Percentiles rank a stretch among this genome's conserved stretches.
These are phyloP conservation scores for Coemansia sp. DNA, from an alignment of 192 early-diverging fungal species.

Conservation along the genomic window DNA sequence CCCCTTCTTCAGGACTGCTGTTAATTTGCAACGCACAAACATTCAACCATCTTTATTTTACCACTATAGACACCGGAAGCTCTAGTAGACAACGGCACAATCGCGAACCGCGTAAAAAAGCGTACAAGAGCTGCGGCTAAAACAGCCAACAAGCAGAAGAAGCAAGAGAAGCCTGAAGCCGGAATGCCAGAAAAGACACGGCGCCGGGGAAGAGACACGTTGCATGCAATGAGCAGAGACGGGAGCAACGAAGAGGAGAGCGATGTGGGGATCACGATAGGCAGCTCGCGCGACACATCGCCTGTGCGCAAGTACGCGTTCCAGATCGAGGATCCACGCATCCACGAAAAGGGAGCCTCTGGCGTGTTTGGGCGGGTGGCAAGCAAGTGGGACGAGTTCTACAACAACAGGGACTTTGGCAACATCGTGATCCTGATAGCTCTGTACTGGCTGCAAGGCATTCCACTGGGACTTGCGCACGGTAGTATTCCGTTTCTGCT, in stretches of 20 bases:
- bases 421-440: constrained; percentile 56
- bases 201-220: constrained; percentile 27
- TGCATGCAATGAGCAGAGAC: constrained; percentile 8
- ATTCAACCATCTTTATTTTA: neutral
- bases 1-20: neutral
- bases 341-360: constrained; percentile 15
- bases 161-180: neutral
- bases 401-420: constrained; percentile 55
- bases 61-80: constrained; percentile 2
- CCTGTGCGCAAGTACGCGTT: constrained; percentile 37
- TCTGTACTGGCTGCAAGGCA: constrained; percentile 86
- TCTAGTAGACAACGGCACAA: neutral
- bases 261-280: constrained; percentile 46
- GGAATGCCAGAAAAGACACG: constrained; percentile 37
- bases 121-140: neutral
- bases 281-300: constrained; percentile 23
- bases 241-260: constrained; percentile 13
- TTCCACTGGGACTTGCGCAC: constrained; percentile 89
- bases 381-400: constrained; percentile 32
- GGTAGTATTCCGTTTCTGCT: constrained; percentile 93
- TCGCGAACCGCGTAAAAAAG: constrained; percentile 6
- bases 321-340: constrained; percentile 43
- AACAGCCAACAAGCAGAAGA: neutral
- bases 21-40: neutral
- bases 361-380: constrained; percentile 4